Evolutionary conservation across 768 basidiomycete species (phyloP), one percentile per base, ranked within the genome.

Genomic region (Sarcodon sp.): DNA sequence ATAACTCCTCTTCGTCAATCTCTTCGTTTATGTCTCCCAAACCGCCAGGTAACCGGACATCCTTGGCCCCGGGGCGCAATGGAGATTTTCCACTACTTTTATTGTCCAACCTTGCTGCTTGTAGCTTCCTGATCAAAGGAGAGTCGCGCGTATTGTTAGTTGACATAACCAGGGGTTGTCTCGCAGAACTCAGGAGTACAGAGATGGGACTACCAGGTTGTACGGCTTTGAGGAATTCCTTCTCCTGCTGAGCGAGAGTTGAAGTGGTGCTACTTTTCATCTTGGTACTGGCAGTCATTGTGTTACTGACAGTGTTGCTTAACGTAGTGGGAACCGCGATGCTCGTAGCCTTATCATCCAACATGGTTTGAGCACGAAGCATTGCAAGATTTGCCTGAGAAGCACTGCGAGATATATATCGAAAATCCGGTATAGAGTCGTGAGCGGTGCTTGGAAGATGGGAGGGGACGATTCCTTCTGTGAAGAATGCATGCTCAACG

Each of bases 171-270:
- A 96, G 69, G 0, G 92, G 92, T 62, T 91, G 87, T 50, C 84
- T 74, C 6, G 92, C 92, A 3, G 89, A 91, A 55, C 78, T 84
- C 56, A 99, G 74, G 44, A 99, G 67, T 3, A 88, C 89, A 31
- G 88, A 87, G 51, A 99, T 93, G 0, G 96, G 96, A 52, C 85
- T 88, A 38, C 88, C 91, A 6, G 93, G 94, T 59, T 92, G 89
- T 1, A 98, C 88, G 1, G 92, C 96, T 57, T 85, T 83, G 68
- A 87, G 84, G 81, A 98, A 97, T 63, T 98, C 96, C 61, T 84
- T 83, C 75, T 99, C 96, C 59, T 90, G 87, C 56, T 89, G 76
- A 0, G 83, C 82, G 49, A 85, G 79, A 41, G 72, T 83, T 10
- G 75, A 76, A 12, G 74, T 75, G 47, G 72, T 68, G 21, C 21